A percentile compares a stretch with the other conserved stretches of the same genome.
Evolutionary conservation across 2,329 filamentous ascomycete species (phyloP).

Genomic region (Aotearoamyces nothofagi): DNA sequence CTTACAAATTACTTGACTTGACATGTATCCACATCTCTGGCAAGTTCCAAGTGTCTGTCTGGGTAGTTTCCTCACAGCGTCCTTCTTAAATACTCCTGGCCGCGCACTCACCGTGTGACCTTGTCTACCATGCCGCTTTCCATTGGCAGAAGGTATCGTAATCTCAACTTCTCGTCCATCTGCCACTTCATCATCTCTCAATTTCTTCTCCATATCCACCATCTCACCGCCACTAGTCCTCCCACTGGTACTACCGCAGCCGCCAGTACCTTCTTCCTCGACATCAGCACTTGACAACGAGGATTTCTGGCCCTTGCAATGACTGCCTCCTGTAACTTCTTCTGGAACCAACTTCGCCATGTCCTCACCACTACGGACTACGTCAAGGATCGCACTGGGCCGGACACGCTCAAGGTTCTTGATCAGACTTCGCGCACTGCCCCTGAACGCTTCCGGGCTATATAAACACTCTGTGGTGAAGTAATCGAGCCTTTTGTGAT

Average conservation of each 20-base stretch:
- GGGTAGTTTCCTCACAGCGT: slow-evolving; percentile 23
- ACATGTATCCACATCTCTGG: slow-evolving; percentile 83
- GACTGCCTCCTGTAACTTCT: slow-evolving; percentile 30
- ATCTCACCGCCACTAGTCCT: slow-evolving; percentile 59
- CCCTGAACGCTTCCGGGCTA: slow-evolving; percentile 90
- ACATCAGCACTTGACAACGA: slow-evolving; percentile 17
- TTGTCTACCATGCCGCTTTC: slow-evolving; percentile 13
- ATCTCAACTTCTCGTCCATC: slow-evolving; percentile 53
- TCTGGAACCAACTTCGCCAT: slow-evolving; percentile 78
- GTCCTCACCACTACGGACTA: slow-evolving; percentile 88
- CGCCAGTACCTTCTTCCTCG: slow-evolving; percentile 45
- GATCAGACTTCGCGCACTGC: slow-evolving; percentile 79
- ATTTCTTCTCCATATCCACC: slow-evolving; percentile 62
- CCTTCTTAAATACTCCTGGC: slow-evolving; percentile 10
- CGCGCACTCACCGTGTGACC: slow-evolving; percentile 2
- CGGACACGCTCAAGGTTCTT: slow-evolving; percentile 90
- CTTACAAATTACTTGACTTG: slow-evolving; percentile 86
- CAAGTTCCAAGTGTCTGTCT: slow-evolving; percentile 72
- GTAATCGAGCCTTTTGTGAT: slow-evolving; percentile 94
- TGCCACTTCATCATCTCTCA: slow-evolving; percentile 49
- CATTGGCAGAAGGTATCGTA: slow-evolving; percentile 19
- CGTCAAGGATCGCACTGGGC: slow-evolving; percentile 87
- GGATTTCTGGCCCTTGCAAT: slow-evolving; percentile 28
- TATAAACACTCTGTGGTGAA: slow-evolving; percentile 99
- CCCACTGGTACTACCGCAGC: slow-evolving; percentile 61